Evolutionary conservation across 768 basidiomycete genomes (phyloP), one percentile per base, ranked within the genome.

Genomic region (Russula sp.): DNA sequence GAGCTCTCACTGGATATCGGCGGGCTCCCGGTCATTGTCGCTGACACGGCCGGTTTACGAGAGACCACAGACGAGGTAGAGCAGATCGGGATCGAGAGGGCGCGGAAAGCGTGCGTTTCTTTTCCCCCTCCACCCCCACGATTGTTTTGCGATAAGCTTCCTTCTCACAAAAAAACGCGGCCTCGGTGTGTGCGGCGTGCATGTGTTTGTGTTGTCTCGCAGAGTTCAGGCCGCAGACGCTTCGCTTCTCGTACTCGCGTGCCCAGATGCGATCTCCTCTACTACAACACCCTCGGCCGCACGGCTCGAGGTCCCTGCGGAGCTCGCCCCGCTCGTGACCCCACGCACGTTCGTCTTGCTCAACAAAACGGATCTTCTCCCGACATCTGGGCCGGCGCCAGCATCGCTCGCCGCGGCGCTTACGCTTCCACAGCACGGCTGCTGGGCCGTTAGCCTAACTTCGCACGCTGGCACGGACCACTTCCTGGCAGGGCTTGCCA

Each of bases 1-100:
- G 88, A 90, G 66, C 76, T 94, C 18, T 86, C 90, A 0, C 79
- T 97, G 1, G 91, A 97, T 70, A 86, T 95, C n/a, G 89, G 84
- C 10, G 93, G 93, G 0, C 74, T 93, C 36, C 93, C 92, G 0
- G 81, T 95, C 5, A 77, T 88, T 29, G 78, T 93, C 13, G 81
- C 86, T 1, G 94, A 97, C 70, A 96, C 94, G 0, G 94, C 93
- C 2, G 94, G 93, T 1, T 73, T 96, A 13, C 79, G 93, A 34
- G 73, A 76, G 59, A 86, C 88, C 0, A 73, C 80, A 8, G 85
- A 93, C 65, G 68, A 81, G 3, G 86, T 95, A 2, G 93, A 97
- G 72, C 78, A 71, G 36, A 92, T 95, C 48, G 94, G 93, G 0
- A 81, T 96, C 18, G 79, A 88, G 65, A 80, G 88, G 36, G 94